A percentile compares a stretch with the other conserved stretches of the same genome.
phyloP scores from a whole-genome alignment of 306 rosid genomes.

The Corylus heterophylla region DNA sequence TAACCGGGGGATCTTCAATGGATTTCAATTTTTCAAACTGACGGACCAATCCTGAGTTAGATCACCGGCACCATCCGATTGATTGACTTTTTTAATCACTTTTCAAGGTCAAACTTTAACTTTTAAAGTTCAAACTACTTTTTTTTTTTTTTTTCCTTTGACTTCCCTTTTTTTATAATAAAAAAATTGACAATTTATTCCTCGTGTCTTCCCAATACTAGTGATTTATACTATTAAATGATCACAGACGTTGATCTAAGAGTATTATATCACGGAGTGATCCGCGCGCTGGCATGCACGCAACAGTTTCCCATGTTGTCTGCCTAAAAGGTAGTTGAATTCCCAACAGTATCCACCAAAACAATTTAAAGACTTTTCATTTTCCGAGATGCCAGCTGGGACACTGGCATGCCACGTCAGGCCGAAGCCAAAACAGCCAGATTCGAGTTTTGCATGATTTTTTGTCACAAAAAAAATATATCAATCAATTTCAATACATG shows the following conservation, averaged over 20 bases:
- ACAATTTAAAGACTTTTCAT: background rate
- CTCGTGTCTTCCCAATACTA: slow-evolving; percentile 27
- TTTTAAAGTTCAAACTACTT: slow-evolving; percentile 1
- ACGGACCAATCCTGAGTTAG: slow-evolving; percentile 47
- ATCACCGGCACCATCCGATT: slow-evolving; percentile 43
- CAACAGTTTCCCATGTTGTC: background rate
- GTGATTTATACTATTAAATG: background rate
- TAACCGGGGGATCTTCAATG: background rate
- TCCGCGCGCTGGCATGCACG: no score
- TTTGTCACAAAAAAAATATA: slow-evolving; percentile 4
- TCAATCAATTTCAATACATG: slow-evolving; percentile 35
- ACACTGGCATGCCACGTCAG: background rate
- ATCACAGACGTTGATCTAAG: slow-evolving; percentile 5
- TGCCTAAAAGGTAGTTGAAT: slow-evolving; percentile 5
- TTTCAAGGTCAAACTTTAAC: slow-evolving; percentile 27
- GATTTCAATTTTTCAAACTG: background rate
- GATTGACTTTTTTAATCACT: slow-evolving; percentile 37
- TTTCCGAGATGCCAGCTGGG: slow-evolving; percentile 6
- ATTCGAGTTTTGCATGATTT: slow-evolving; percentile 26
- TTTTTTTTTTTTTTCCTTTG: slow-evolving; percentile 16
- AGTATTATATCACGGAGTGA: no score
- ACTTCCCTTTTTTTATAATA: background rate
- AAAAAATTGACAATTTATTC: slow-evolving; percentile 9
- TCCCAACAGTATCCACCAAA: slow-evolving; percentile 14
- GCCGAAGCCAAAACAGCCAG: background rate